Percentiles rank a stretch among this genome's conserved stretches.
Evolutionary conservation across 2,329 filamentous ascomycete genomes (phyloP).

Genomic region (Colletotrichum tofieldiae): DNA sequence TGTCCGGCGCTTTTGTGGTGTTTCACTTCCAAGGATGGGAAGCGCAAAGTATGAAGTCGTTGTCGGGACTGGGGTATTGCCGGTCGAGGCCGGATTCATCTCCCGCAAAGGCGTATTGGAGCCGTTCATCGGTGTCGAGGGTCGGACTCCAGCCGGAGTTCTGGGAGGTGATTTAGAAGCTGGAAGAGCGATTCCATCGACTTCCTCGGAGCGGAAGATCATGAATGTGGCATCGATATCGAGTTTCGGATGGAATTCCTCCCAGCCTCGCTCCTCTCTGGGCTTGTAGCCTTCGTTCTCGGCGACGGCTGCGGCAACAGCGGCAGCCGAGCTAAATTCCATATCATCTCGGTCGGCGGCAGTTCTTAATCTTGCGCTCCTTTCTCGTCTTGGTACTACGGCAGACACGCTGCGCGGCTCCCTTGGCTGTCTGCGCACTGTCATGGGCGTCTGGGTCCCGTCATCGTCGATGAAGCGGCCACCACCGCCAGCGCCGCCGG

Average conservation of each 20-base stretch:
- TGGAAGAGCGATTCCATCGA: conserved; percentile 79
- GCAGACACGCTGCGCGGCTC: conserved; percentile 55
- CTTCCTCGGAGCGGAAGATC: conserved; percentile 85
- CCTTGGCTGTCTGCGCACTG: conserved; percentile 53
- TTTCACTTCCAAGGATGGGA: conserved; percentile 52
- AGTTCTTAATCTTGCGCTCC: conserved; percentile 70
- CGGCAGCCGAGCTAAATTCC: conserved; percentile 89
- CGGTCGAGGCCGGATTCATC: conserved; percentile 59
- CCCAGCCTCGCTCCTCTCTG: conserved; percentile 95
- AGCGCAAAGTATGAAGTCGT: conserved; percentile 52
- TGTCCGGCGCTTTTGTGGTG: conserved; percentile 60
- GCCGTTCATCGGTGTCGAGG: conserved; percentile 59
- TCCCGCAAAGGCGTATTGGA: conserved; percentile 64
- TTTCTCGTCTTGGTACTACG: conserved; percentile 69
- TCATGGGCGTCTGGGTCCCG: conserved; percentile 68
- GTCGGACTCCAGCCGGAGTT: conserved; percentile 50
- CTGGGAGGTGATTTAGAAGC: conserved; percentile 51
- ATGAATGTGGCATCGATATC: conserved; percentile 88
- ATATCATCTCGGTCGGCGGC: conserved; percentile 73
- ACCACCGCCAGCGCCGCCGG: conserved; percentile 88
- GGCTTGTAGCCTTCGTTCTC: conserved; percentile 98
- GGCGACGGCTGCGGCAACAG: conserved; percentile 87
- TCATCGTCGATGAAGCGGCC: conserved; percentile 87
- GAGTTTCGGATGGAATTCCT: conserved; percentile 96
- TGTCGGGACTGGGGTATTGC: conserved; percentile 60